Percentiles rank a stretch among this genome's conserved stretches.
These are phyloP conservation scores for Septoria linicola DNA, from an alignment of 2,329 filamentous ascomycete species.

Conservation along the genomic window DNA sequence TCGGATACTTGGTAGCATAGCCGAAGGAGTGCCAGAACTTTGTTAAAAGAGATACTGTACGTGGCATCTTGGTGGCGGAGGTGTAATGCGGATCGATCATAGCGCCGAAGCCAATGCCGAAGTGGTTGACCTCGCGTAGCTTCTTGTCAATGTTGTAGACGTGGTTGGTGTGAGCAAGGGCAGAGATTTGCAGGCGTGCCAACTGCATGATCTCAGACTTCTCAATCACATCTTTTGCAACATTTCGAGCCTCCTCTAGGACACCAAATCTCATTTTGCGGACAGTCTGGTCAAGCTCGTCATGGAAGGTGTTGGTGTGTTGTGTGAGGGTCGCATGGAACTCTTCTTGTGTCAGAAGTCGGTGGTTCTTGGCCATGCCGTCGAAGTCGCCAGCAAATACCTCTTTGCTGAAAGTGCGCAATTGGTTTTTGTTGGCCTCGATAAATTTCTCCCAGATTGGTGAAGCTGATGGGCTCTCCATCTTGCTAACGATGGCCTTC, in stretches of 20 bases:
- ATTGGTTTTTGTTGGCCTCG: conserved; percentile 39
- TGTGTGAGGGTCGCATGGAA: conserved; percentile 14
- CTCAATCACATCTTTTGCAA: conserved; percentile 14
- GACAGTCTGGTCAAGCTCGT: conserved; percentile 18
- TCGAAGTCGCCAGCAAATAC: conserved; percentile 20
- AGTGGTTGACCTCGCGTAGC: conserved; percentile 65
- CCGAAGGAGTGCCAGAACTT: neutral
- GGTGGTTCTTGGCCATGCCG: conserved; percentile 11
- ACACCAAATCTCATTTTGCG: conserved; percentile 6
- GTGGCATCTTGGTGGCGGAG: conserved; percentile 52
- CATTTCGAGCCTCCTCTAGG: conserved; percentile 7
- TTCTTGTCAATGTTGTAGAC: conserved; percentile 31
- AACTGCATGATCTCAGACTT: conserved; percentile 12
- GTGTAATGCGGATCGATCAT: conserved; percentile 59
- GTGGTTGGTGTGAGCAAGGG: conserved; percentile 35
- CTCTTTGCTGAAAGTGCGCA: conserved; percentile 41
- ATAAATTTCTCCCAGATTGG: conserved; percentile 35
- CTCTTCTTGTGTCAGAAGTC: conserved; percentile 23
- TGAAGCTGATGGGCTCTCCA: conserved; percentile 50
- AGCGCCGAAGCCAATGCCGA: conserved; percentile 65
- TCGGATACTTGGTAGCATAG: conserved; percentile 6
- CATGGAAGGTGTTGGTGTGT: conserved; percentile 14
- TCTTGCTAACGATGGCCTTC: conserved; percentile 59
- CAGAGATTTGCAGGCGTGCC: conserved; percentile 25
- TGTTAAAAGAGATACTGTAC: neutral